Percentiles rank a stretch among this genome's conserved stretches.
phyloP scores from a whole-genome alignment of 805 yeast genomes.

The Candida glaebosa region DNA sequence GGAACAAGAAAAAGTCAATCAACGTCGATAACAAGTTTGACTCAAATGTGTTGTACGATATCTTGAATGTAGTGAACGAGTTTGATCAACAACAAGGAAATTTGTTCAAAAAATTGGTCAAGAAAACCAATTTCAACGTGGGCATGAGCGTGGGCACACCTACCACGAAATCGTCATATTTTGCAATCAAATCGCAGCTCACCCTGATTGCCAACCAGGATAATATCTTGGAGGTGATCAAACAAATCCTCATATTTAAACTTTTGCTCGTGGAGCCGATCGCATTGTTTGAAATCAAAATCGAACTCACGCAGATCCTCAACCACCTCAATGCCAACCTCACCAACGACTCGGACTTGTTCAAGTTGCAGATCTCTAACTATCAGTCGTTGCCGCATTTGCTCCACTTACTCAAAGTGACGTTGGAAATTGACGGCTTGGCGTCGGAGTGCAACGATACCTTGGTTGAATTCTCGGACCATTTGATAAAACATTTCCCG shows the following conservation, averaged over 20 bases:
- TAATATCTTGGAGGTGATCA: constrained; percentile 6
- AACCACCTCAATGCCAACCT: constrained; percentile 7
- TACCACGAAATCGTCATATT: neutral
- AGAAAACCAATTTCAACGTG: constrained; percentile 10
- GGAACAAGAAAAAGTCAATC: constrained; percentile 1
- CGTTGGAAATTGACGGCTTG: constrained; percentile 17
- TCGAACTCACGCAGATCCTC: constrained; percentile 10
- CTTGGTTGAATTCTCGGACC: constrained; percentile 16
- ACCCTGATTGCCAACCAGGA: constrained; percentile 3
- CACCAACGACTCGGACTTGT: constrained; percentile 8
- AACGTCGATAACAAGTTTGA: constrained; percentile 8
- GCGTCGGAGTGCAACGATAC: constrained; percentile 9
- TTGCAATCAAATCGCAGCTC: constrained; percentile 1
- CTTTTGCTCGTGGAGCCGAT: constrained; percentile 10
- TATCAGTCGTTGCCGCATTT: constrained; percentile 31
- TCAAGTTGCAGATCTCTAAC: constrained; percentile 25
- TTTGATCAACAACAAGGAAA: constrained; percentile 6
- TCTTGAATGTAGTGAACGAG: constrained; percentile 5
- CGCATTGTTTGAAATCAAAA: constrained; percentile 7
- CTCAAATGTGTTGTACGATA: constrained; percentile 4
- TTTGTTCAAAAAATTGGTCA: constrained; percentile 5
- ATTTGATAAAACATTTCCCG: constrained; percentile 22
- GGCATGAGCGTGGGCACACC: neutral
- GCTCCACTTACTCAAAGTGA: constrained; percentile 26
- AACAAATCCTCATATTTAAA: constrained; percentile 12